Conservation (phyloP, 192 early-diverging fungal species). For the Umbelopsis sp. region DNA sequence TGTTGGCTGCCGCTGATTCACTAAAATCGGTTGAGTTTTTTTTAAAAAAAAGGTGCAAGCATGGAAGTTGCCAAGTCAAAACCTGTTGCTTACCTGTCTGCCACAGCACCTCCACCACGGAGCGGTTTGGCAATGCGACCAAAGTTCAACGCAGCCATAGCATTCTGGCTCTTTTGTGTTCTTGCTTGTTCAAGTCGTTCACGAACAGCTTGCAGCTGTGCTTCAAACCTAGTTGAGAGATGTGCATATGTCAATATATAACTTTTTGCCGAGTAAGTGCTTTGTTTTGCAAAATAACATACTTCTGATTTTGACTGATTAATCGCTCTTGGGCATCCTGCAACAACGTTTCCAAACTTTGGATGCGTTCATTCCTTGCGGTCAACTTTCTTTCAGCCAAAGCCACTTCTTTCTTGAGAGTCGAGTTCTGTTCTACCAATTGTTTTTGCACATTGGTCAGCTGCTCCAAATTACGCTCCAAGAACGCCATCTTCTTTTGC, state of each 20-base stretch:
- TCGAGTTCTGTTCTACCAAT: conserved; percentile 95
- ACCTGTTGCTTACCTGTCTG: background rate
- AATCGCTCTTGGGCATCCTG: conserved; percentile 86
- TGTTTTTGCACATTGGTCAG: conserved; percentile 94
- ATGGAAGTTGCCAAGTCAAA: too few relatives aligned
- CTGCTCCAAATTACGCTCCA: conserved; percentile 97
- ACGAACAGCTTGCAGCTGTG: conserved; percentile 75
- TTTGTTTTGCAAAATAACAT: background rate
- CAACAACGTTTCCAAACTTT: conserved; percentile 82
- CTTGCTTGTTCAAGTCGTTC: conserved; percentile 83
- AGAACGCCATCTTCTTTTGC: conserved; percentile 95
- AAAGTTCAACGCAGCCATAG: conserved; percentile 29
- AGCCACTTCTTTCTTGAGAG: conserved; percentile 92
- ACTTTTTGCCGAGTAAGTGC: background rate
- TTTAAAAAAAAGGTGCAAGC: too few relatives aligned
- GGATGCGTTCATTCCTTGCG: conserved; percentile 93
- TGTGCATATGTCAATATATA: background rate
- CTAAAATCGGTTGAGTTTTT: background rate
- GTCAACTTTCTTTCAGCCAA: conserved; percentile 89
- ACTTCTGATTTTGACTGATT: conserved; percentile 74
- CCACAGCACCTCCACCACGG: conserved; percentile 56
- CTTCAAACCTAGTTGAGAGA: conserved; percentile 64
- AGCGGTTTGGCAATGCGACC: conserved; percentile 85
- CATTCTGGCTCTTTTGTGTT: conserved; percentile 44
- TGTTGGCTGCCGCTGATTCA: background rate